Conservation (phyloP, 441 rosid genomes). For the Bocquillonia castaneifolia region DNA sequence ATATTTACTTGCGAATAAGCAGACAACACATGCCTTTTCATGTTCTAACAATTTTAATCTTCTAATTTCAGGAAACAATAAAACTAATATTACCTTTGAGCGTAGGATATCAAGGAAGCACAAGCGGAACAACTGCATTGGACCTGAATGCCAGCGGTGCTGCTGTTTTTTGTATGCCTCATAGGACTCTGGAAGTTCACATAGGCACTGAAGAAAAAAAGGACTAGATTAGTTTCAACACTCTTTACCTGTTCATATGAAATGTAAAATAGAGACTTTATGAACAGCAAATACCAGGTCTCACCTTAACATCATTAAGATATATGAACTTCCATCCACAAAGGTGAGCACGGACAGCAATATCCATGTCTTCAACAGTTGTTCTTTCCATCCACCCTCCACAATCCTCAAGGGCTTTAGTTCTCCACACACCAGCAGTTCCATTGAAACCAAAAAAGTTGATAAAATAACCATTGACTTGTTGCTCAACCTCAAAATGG, state of each 20-base stretch:
- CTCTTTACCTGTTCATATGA: background rate
- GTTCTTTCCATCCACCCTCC: constrained; percentile 95
- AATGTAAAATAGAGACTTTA: no score
- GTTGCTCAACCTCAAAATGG: constrained; percentile 94
- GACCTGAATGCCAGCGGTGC: constrained; percentile 98
- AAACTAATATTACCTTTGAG: constrained; percentile 53
- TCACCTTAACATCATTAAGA: constrained; percentile 78
- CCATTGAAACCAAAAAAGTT: constrained; percentile 93
- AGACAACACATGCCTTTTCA: background rate
- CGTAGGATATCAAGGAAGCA: constrained; percentile 76
- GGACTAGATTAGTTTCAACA: background rate
- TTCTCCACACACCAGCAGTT: constrained; percentile 95
- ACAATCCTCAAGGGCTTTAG: constrained; percentile 83
- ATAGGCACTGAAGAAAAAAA: constrained; percentile 64
- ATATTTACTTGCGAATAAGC: background rate
- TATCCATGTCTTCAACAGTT: constrained; percentile 91
- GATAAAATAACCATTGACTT: constrained; percentile 76
- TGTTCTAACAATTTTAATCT: background rate
- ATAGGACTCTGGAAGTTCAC: constrained; percentile 97
- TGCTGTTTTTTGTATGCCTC: constrained; percentile 96
- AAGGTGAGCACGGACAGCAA: constrained; percentile 89
- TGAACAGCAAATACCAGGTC: constrained; percentile 17
- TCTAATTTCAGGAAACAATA: background rate
- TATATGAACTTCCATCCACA: constrained; percentile 90
- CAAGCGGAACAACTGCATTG: constrained; percentile 86